Conservation (phyloP, 179 eudicot genomes). For the Sideroxylon spinosum region DNA sequence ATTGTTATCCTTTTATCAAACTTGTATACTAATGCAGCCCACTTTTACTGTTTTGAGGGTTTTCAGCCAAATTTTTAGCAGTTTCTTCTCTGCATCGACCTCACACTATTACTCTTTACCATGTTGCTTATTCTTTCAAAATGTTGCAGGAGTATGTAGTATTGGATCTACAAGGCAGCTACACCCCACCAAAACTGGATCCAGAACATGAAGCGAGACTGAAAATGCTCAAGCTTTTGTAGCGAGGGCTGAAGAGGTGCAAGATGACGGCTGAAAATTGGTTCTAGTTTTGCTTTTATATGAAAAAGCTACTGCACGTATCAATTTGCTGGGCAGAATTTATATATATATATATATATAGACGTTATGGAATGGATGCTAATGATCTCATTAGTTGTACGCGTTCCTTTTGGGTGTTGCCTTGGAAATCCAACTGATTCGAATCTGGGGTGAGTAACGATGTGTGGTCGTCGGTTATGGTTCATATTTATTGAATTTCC, state of each 20-base stretch:
- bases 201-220: constrained; percentile 64
- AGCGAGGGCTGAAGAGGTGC: constrained; percentile 4
- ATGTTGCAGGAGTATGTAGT: constrained; percentile 72
- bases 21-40: neutral
- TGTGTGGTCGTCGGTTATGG: no score
- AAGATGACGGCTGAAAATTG: neutral
- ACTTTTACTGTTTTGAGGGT: neutral
- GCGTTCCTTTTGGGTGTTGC: no score
- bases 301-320: neutral
- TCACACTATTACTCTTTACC: neutral
- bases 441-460: no score
- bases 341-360: no score
- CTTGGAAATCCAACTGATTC: no score
- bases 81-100: neutral
- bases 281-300: neutral
- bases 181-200: constrained; percentile 68
- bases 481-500: no score
- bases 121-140: neutral
- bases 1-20: neutral
- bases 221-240: constrained; percentile 66
- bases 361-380: no score
- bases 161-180: constrained; percentile 73
- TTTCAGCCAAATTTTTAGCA: neutral
- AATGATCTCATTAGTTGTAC: no score
- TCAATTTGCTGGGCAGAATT: neutral